Evolutionary conservation across 2,329 filamentous ascomycete genomes (phyloP), one percentile per base, ranked within the genome.

Genomic region (Alternaria arborescens): DNA sequence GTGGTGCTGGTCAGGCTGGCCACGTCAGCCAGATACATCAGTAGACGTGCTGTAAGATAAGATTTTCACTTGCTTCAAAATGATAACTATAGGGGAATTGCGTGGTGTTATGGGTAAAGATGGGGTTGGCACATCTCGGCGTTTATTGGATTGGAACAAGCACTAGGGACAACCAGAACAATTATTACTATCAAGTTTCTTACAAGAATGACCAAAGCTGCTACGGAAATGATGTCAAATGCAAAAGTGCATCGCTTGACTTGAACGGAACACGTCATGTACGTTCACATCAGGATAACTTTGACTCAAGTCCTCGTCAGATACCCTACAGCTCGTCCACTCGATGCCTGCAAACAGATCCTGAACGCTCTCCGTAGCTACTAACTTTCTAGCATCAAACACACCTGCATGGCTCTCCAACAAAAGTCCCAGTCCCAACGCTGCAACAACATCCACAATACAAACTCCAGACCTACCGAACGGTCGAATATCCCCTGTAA

Each of bases 21-120:
- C 69, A 74, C 36, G 71, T 60, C 40, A 60, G 58, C 18, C 58
- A 60, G 60, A 56, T 72, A 22, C 71, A 76, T 38, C 72, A 72
- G 66, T 70, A 65, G 30, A 50, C 8, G 32, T 24, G 5, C 6
- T 38, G 20, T 38, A n/a, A 16, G 14, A 18, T 5, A 26, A 3
- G 16, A 36, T 5, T 50, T 18, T 50, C 20, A 12, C 46, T 60
- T 48, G 58, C 24, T 53, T 48, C 16, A 55, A 62, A 55, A 57
- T 50, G 26, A 36, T 22, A 40, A 40, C 2, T 40, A 30, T 53
- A 53, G 26, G 51, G 38, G 22, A 43, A 43, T 20, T 34, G 52
- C 43, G 24, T 5, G 43, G 53, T 34, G 53, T 55, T 18, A 44
- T 24, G n/a, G 38, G 18, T 22, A 42, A 22, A 34, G 24, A 30